Conservation (phyloP, 2,329 filamentous ascomycete genomes). For the Chalara sp. region DNA sequence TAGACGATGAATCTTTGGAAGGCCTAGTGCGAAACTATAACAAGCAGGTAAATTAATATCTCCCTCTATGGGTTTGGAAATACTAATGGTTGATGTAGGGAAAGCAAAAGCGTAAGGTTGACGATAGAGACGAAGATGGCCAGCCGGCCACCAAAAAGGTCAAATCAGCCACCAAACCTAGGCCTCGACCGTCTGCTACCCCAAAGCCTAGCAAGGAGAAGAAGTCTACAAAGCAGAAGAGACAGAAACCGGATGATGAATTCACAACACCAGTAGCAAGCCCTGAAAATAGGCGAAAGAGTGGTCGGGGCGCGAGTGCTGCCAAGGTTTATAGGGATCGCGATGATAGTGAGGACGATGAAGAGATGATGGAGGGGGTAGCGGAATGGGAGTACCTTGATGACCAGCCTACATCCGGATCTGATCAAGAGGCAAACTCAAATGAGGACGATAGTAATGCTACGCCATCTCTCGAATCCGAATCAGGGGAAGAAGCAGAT, state of each 20-base stretch:
- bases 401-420: conserved; percentile 23
- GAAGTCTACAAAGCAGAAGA: conserved; percentile 21
- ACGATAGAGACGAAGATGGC: conserved; percentile 19
- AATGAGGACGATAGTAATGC: conserved; percentile 7
- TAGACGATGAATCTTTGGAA: conserved; percentile 59
- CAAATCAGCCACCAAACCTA: conserved; percentile 17
- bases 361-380: conserved; percentile 30
- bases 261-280: conserved; percentile 11
- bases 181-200: conserved; percentile 7
- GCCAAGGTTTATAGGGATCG: conserved; percentile 30
- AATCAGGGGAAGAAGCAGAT: conserved; percentile 8
- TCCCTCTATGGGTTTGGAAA: conserved; percentile 3
- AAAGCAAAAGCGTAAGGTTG: conserved; percentile 23
- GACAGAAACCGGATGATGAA: conserved; percentile 2
- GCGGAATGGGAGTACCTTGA: conserved; percentile 31
- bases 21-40: conserved; percentile 65
- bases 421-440: conserved; percentile 24
- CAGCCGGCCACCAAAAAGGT: conserved; percentile 15
- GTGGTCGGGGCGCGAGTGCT: conserved; percentile 31
- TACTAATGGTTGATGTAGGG: conserved; percentile 10
- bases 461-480: conserved; percentile 2
- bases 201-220: conserved; percentile 21
- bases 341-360: conserved; percentile 34
- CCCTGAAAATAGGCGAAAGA: conserved; percentile 26
- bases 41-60: conserved; percentile 36